These are phyloP conservation scores for Leccinum boreale DNA, from an alignment of 768 basidiomycete species.

Conservation along the genomic window DNA sequence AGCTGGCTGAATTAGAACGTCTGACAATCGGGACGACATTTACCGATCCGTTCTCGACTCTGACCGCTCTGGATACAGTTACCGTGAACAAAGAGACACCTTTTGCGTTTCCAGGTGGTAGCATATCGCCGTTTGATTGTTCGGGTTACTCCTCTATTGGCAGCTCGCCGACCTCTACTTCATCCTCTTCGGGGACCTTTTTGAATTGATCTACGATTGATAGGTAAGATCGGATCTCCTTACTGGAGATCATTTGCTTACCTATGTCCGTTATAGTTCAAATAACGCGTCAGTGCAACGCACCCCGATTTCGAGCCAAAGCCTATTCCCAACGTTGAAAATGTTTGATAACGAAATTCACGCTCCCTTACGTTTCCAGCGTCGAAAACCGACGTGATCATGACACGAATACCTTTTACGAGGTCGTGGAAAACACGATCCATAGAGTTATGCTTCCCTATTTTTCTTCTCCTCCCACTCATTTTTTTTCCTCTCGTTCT, in stretches of 20 bases:
- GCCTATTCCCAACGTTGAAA: neutral
- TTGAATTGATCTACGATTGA: neutral
- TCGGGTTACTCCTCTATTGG: slow-evolving; percentile 2
- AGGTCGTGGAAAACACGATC: neutral
- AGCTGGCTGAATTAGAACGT: slow-evolving; percentile 17
- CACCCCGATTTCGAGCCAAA: neutral
- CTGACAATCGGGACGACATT: slow-evolving; percentile 18
- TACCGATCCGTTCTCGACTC: slow-evolving; percentile 22
- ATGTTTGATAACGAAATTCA: neutral
- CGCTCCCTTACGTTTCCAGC: slow-evolving; percentile 1
- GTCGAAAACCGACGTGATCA: neutral
- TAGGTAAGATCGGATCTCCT: neutral
- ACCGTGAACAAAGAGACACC: neutral
- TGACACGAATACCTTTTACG: neutral
- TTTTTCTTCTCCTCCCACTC: too few relatives aligned
- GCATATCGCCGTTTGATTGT: slow-evolving; percentile 22
- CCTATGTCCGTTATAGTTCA: neutral
- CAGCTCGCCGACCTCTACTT: slow-evolving; percentile 1
- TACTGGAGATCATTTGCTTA: neutral
- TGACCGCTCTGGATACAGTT: neutral
- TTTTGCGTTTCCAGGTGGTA: neutral
- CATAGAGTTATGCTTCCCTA: neutral
- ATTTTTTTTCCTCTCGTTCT: neutral
- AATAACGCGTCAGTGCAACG: neutral
- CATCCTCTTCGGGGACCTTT: slow-evolving; percentile 8